These are phyloP conservation scores for Phytopythium sindhum DNA, from an alignment of 352 stramenopile species.

Conservation along the genomic window DNA sequence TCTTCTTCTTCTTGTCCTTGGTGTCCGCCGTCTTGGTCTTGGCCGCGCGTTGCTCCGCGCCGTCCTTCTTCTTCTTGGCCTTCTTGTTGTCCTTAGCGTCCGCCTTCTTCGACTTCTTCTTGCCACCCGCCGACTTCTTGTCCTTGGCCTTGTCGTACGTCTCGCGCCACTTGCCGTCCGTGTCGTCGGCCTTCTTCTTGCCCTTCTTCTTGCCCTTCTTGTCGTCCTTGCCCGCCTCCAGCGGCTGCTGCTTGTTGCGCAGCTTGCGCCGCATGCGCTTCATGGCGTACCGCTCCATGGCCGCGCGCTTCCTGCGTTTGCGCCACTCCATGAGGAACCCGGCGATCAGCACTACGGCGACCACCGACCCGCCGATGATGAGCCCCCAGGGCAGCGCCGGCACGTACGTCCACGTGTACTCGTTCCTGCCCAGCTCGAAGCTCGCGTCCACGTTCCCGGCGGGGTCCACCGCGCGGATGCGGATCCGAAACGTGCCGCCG, in stretches of 20 bases:
- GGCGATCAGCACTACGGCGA: slow-evolving; percentile 72
- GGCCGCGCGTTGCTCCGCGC: slow-evolving; percentile 6
- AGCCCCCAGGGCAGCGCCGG: slow-evolving; percentile 87
- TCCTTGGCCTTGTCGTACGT: slow-evolving; percentile 70
- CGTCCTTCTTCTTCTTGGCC: slow-evolving; percentile 28
- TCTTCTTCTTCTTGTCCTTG: slow-evolving; percentile 17
- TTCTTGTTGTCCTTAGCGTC: slow-evolving; percentile 33
- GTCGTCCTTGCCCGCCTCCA: slow-evolving; percentile 76
- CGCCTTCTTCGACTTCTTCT: slow-evolving; percentile 36
- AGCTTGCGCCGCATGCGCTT: slow-evolving; percentile 93
- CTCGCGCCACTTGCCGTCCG: slow-evolving; percentile 72
- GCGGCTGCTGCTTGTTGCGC: slow-evolving; percentile 83
- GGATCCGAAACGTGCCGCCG: slow-evolving; percentile 89
- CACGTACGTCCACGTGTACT: slow-evolving; percentile 92
- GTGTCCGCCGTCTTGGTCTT: slow-evolving; percentile 17
- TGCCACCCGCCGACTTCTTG: slow-evolving; percentile 48
- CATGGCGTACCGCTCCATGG: slow-evolving; percentile 94
- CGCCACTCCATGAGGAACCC: slow-evolving; percentile 90
- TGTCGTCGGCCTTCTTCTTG: slow-evolving; percentile 20
- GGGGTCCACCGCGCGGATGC: slow-evolving; percentile 85
- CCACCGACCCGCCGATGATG: slow-evolving; percentile 79
- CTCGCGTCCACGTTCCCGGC: slow-evolving; percentile 90
- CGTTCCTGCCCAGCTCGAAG: slow-evolving; percentile 84
- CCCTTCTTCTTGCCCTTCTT: slow-evolving; percentile 57
- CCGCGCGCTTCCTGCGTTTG: slow-evolving; percentile 85